Evolutionary conservation across 2,329 filamentous ascomycete species (phyloP).

Genomic region (Arachnomyces sp.): DNA sequence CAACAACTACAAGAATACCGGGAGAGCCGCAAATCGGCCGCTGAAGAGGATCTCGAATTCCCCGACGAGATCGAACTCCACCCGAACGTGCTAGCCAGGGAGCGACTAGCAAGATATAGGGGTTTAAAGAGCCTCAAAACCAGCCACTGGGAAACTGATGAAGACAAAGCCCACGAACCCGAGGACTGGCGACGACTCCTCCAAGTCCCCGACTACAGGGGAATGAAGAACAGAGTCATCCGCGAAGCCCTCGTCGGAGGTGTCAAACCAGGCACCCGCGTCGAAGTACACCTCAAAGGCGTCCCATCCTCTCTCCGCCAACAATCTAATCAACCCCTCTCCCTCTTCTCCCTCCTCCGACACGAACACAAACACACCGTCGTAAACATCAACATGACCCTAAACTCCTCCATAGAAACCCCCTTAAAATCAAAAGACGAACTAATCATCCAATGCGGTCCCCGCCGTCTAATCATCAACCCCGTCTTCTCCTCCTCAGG

Average conservation of each 20-base stretch:
- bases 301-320: conserved; percentile 48
- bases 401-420: conserved; percentile 64
- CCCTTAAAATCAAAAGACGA: conserved; percentile 89
- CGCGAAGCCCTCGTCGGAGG: conserved; percentile 85
- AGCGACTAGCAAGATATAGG: conserved; percentile 77
- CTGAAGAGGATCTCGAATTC: conserved; percentile 85
- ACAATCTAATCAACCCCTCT: conserved; percentile 50
- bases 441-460: conserved; percentile 82
- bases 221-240: conserved; percentile 64
- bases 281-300: conserved; percentile 65
- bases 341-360: conserved; percentile 76
- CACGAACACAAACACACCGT: conserved; percentile 93
- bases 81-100: conserved; percentile 74
- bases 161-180: conserved; percentile 79
- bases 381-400: conserved; percentile 80
- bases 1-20: conserved; percentile 76
- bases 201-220: conserved; percentile 82
- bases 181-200: conserved; percentile 82
- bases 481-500: conserved; percentile 85
- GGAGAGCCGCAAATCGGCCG: conserved; percentile 66
- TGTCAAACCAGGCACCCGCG: conserved; percentile 72
- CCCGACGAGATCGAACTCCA: conserved; percentile 94
- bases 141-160: conserved; percentile 79
- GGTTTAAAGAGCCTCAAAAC: conserved; percentile 86
- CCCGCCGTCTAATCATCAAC: conserved; percentile 77